Base-by-base conservation (phyloP, 345 rosid genomes). In the Hevea brasiliensis region DNA sequence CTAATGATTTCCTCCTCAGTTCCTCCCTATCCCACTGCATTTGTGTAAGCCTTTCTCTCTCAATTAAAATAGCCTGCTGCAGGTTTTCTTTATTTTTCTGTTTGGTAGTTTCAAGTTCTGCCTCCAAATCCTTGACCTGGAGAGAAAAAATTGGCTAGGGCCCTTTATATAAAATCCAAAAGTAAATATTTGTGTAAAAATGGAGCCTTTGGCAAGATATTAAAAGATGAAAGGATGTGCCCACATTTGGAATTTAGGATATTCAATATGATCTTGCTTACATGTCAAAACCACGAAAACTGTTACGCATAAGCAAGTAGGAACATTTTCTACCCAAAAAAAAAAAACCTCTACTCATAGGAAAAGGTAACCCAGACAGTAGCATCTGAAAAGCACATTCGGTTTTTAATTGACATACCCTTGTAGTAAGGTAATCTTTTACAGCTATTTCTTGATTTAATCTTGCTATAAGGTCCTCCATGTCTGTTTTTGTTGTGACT, bases 1-100 rank as follows among this genome's bases (percentile, higher is more conserved):
- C 92, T 77, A 89, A 76, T n/a, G 93, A 86, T 80, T 88, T 91
- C 59, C 82, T 91, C 73, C 87, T 85, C 71, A 96, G 84, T 77
- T 96, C 99, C 85, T 96, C 97, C 97, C 93, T 93, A 73, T 96
- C 98, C 99, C 99, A 96, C 85, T 96, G 98, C 92, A 91, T 89
- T 78, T 90, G 92, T 47, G 93, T 96, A 32, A 83, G 63, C 80
- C 90, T 89, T 83, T 96, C 99, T 72, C 95, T 91, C 86, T 96
- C 99, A 6, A 82, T 79, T 77, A 90, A 77, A 83, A 93, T 82
- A 71, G 99, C 98, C 71, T 90, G 96, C 81, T 93, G 91, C 75
- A 96, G 74, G 72, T 86, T 96, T 83, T 96, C 99, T 87, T 83
- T 90, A 76, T 87, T 90, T 86, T 88, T 93, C 85, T 87, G 91